phyloP scores from a whole-genome alignment of 768 basidiomycete genomes.

The Bullera alba region DNA sequence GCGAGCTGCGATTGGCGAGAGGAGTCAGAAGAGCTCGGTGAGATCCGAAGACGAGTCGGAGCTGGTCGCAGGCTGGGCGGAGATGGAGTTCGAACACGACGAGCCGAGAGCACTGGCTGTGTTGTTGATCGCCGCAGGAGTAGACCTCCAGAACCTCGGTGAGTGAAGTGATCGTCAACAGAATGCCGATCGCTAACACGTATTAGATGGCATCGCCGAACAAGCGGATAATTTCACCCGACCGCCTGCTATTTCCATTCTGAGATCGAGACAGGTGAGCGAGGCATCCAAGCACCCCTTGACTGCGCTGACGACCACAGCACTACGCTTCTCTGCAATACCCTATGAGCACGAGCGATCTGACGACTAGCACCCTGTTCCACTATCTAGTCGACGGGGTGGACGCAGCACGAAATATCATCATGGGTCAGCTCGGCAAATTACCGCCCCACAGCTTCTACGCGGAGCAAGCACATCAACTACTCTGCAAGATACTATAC shows the following conservation, averaged over 20 bases:
- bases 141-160: conserved; percentile 4
- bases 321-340: neutral
- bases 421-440: conserved; percentile 25
- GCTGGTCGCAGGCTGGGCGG: conserved; percentile 47
- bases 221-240: conserved; percentile 6
- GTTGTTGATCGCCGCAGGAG: conserved; percentile 10
- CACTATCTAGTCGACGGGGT: conserved; percentile 26
- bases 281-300: neutral
- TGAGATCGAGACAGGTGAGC: conserved; percentile 30
- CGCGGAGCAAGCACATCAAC: conserved; percentile 40
- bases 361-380: conserved; percentile 30
- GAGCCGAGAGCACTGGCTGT: conserved; percentile 16
- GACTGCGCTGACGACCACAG: neutral
- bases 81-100: conserved; percentile 45
- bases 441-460: conserved; percentile 22
- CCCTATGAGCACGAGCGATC: conserved; percentile 4
- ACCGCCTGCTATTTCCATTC: conserved; percentile 8
- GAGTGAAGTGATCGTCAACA: neutral
- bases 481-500: conserved; percentile 38
- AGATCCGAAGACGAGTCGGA: conserved; percentile 25
- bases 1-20: conserved; percentile 17
- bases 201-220: conserved; percentile 7
- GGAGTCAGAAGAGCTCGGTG: neutral
- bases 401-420: conserved; percentile 17
- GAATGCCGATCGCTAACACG: conserved; percentile 1